Conservation (phyloP, 1,284 basidiomycete genomes). For the Termitomyces sp. region DNA sequence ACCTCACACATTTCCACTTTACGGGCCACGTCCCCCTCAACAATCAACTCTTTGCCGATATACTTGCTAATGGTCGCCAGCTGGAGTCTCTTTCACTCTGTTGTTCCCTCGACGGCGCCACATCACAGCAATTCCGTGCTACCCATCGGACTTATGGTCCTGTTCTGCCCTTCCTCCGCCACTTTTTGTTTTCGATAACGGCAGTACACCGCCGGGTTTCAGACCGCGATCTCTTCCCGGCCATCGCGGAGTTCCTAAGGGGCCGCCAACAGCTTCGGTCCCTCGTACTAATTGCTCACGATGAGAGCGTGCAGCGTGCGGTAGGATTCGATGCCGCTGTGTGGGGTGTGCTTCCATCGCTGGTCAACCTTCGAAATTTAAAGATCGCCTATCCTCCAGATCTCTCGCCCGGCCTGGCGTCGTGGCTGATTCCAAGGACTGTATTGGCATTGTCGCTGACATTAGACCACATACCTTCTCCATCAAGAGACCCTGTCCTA, state of each 20-base stretch:
- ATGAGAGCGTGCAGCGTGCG: constrained; percentile 38
- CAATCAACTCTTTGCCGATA: constrained; percentile 48
- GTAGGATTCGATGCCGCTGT: constrained; percentile 63
- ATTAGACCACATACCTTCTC: constrained; percentile 37
- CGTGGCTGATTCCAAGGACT: constrained; percentile 61
- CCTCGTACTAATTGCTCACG: constrained; percentile 47
- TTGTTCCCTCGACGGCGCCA: constrained; percentile 44
- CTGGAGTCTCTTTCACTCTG: constrained; percentile 55
- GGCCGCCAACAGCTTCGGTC: constrained; percentile 48
- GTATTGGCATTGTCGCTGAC: constrained; percentile 49
- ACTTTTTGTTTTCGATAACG: constrained; percentile 53
- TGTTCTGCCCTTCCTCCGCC: constrained; percentile 51
- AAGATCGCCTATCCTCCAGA: constrained; percentile 61
- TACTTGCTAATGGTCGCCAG: constrained; percentile 55
- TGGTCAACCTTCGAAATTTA: constrained; percentile 44
- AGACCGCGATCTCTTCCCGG: constrained; percentile 61
- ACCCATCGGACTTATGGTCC: constrained; percentile 19
- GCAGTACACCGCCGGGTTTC: constrained; percentile 38
- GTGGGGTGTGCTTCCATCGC: constrained; percentile 64
- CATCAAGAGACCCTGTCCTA: constrained; percentile 30
- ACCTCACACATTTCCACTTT: constrained; percentile 61
- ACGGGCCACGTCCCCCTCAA: constrained; percentile 48
- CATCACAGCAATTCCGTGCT: constrained; percentile 46
- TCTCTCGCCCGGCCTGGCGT: constrained; percentile 55
- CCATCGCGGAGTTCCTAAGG: constrained; percentile 60